Evolutionary conservation across 2,329 filamentous ascomycete genomes (phyloP).

Genomic region (Sarocladium brachiariae): DNA sequence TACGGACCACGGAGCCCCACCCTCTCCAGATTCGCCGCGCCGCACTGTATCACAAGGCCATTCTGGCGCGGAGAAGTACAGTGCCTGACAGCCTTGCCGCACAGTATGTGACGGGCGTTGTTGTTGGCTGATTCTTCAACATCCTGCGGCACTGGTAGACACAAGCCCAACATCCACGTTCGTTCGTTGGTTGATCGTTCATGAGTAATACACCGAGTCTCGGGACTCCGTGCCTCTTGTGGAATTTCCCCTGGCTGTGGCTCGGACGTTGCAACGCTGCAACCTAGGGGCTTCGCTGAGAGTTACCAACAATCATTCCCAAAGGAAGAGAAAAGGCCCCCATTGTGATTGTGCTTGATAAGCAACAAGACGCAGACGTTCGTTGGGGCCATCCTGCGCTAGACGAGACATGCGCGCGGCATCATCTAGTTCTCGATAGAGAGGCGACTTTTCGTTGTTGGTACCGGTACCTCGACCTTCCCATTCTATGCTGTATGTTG

Average conservation of each 20-base stretch:
- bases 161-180: neutral
- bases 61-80: neutral
- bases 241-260: neutral
- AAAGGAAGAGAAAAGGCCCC: too few species aligned
- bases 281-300: neutral
- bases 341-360: too few species aligned
- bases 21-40: neutral
- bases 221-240: neutral
- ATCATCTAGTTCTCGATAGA: too few species aligned
- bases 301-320: too few species aligned
- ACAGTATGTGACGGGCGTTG: neutral
- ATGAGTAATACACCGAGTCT: neutral
- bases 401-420: too few species aligned
- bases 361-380: too few species aligned
- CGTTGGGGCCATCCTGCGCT: too few species aligned
- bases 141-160: neutral
- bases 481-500: too few species aligned
- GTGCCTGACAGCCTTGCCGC: neutral
- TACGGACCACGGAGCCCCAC: neutral
- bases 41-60: neutral
- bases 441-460: too few species aligned
- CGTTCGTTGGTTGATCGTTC: neutral
- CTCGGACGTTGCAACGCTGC: neutral
- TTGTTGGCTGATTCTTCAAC: neutral
- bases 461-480: too few species aligned